These are phyloP conservation scores for Piedraia hortae DNA, from an alignment of 2,329 filamentous ascomycete species.

Conservation along the genomic window DNA sequence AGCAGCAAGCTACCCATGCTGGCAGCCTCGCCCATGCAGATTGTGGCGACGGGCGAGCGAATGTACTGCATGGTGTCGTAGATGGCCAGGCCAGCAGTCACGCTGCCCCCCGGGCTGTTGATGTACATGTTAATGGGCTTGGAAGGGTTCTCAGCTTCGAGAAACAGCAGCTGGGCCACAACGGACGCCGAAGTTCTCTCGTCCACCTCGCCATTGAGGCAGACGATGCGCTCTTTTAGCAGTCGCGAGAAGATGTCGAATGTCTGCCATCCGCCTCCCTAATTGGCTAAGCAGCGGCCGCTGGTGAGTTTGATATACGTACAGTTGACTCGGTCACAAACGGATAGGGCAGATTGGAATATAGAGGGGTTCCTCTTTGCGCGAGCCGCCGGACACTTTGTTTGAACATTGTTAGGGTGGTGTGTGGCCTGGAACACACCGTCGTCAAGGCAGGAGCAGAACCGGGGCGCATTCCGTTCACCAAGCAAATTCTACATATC, in stretches of 20 bases:
- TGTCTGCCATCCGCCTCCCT: slow-evolving; percentile 25
- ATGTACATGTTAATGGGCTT: slow-evolving; percentile 96
- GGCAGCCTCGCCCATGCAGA: slow-evolving; percentile 81
- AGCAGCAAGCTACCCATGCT: slow-evolving; percentile 84
- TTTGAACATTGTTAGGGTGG: slow-evolving; percentile 5
- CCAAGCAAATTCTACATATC: slow-evolving; percentile 5
- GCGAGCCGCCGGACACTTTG: slow-evolving; percentile 2
- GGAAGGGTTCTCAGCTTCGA: slow-evolving; percentile 84
- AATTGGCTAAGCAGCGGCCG: slow-evolving; percentile 5
- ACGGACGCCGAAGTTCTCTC: slow-evolving; percentile 77
- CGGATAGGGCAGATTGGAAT: slow-evolving; percentile 19
- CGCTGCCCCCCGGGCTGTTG: slow-evolving; percentile 80
- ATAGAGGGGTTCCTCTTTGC: slow-evolving; percentile 5
- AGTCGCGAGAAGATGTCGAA: slow-evolving; percentile 21
- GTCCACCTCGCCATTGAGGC: slow-evolving; percentile 74
- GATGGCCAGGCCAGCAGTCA: slow-evolving; percentile 62
- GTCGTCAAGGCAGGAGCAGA: slow-evolving; percentile 3
- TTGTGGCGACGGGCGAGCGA: slow-evolving; percentile 69
- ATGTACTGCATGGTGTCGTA: slow-evolving; percentile 99
- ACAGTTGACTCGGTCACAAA: slow-evolving; percentile 24
- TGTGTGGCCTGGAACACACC: slow-evolving; percentile 3
- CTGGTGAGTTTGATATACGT: slow-evolving; percentile 2
- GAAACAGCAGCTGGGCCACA: slow-evolving; percentile 85
- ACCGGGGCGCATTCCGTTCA: slow-evolving; percentile 6
- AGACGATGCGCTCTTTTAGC: slow-evolving; percentile 64